phyloP scores from a whole-genome alignment of 352 stramenopile species.

The Globisporangium cederbergense region DNA sequence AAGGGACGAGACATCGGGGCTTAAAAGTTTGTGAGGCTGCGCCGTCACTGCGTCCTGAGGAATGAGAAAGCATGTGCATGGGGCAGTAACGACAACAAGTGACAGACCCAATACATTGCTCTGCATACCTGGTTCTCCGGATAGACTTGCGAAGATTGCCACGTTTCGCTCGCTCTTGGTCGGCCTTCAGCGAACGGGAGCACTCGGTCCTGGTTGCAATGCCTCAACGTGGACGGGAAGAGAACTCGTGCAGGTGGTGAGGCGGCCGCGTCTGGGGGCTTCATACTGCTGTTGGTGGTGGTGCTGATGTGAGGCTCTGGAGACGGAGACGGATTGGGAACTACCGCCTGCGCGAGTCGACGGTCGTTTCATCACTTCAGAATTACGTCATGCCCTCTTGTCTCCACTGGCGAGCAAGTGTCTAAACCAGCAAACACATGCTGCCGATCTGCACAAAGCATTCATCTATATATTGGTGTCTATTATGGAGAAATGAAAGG shows the following conservation, averaged over 20 bases:
- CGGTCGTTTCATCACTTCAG: neutral
- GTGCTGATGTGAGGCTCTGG: neutral
- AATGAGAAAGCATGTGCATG: neutral
- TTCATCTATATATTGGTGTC: slow-evolving; percentile 6
- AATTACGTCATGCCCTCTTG: neutral
- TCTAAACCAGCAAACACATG: neutral
- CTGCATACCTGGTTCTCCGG: neutral
- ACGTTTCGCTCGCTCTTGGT: neutral
- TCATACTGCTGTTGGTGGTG: neutral
- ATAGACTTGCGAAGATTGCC: slow-evolving; percentile 1
- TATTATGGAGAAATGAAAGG: neutral
- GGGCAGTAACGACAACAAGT: neutral
- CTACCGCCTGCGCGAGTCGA: neutral
- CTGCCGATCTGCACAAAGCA: neutral
- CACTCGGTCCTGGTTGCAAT: neutral
- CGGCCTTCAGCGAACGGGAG: neutral
- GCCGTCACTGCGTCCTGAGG: neutral
- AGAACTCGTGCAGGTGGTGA: neutral
- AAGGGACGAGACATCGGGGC: neutral
- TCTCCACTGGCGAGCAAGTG: neutral
- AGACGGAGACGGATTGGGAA: neutral
- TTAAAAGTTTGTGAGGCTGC: neutral
- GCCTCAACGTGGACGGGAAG: neutral
- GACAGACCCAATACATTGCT: neutral
- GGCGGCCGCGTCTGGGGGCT: neutral